A percentile compares a stretch with the other conserved stretches of the same genome.
Evolutionary conservation across 140 eudicot species (phyloP).

Genomic region (Bidens hawaiensis): DNA sequence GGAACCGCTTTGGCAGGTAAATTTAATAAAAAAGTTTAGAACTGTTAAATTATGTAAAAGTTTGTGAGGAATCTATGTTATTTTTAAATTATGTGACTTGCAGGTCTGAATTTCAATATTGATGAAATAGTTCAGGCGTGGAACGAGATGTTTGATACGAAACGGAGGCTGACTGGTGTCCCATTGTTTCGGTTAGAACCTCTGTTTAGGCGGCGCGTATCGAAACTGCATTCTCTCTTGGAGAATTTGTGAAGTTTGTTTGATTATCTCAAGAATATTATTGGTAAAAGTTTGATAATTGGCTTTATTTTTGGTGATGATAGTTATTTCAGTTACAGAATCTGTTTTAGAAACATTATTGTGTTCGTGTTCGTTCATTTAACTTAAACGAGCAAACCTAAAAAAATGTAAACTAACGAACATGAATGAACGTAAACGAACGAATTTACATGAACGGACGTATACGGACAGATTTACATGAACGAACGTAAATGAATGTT

Average conservation of each 20-base stretch:
- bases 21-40: not conserved
- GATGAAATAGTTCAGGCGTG: conserved; percentile 96
- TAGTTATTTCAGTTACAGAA: no score
- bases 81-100: conserved; percentile 1
- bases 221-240: conserved; percentile 67
- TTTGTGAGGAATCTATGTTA: not conserved
- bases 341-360: no score
- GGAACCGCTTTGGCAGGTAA: conserved; percentile 73
- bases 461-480: no score
- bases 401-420: no score
- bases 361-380: no score
- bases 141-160: conserved; percentile 97
- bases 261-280: not conserved
- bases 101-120: conserved; percentile 70
- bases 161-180: conserved; percentile 76
- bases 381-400: no score
- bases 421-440: no score
- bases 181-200: conserved; percentile 78
- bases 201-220: conserved; percentile 65
- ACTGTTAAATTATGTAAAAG: not conserved
- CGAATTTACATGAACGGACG: no score
- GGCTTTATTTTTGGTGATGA: not conserved
- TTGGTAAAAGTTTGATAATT: not conserved
- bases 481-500: no score
- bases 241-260: conserved; percentile 47